Base-by-base conservation (phyloP, 331 rosid genomes). In the Rosa hybrid region DNA sequence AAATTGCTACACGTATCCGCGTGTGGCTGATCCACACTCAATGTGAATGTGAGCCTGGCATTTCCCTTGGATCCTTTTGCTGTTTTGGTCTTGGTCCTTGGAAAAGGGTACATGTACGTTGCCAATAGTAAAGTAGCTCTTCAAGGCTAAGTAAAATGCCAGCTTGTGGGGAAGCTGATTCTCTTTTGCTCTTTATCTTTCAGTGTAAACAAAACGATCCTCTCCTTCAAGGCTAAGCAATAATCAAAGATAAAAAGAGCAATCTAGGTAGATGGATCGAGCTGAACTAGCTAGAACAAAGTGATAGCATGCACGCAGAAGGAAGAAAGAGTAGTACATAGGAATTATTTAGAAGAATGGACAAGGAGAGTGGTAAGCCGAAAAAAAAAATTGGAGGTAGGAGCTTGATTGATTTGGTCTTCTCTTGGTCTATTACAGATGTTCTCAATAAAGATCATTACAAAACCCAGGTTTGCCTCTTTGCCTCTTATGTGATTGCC, bases 381-480 rank as follows among this genome's bases (percentile, higher is more conserved):
- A 67, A 70, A 64, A 78, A 56, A 67, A 53, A 76, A 75, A 48
- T 48, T 46, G 79, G 12, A 20, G 50, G 42, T 8, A 71, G n/a
- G n/a, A 71, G 77, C 21, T 83, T 90, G 42, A 21, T 88, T 11
- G 79, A 82, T 59, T 75, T 23, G 74, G 88, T 84, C 0, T 81
- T 90, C 81, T 88, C 90, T 60, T 86, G 94, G 94, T 74, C 89
- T 39, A 56, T 86, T 1, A 0, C 42, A 12, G 90, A 86, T 85
- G 87, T 77, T 85, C 83, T 81, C 78, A 72, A 82, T 7, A 14
- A 76, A 44, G 25, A 83, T 50, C 75, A 83, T n/a, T 78, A 67
- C 80, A 73, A 77, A 62, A 38, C 34, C 21, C 21, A 65, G 71
- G 71, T 65, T 34, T 34, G 68, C 16, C 20, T 65, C 42, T 65